These are phyloP conservation scores for Leishmania lainsoni DNA, from an alignment of 208 protist genomes.

Conservation along the genomic window DNA sequence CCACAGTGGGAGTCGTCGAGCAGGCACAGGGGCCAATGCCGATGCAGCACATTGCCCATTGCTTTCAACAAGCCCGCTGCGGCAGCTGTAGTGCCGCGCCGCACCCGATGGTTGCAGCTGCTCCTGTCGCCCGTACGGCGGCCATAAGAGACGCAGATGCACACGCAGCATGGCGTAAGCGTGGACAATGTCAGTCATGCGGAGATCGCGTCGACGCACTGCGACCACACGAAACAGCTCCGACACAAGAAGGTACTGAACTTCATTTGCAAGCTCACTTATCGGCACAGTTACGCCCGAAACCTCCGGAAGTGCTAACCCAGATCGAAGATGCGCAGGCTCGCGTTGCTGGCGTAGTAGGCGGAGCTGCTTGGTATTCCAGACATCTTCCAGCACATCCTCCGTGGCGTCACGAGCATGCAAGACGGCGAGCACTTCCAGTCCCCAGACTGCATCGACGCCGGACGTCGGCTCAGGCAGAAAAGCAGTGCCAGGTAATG, in stretches of 20 bases:
- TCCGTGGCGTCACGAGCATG: slow-evolving; percentile 38
- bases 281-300: background rate
- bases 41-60: background rate
- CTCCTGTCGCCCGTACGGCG: slow-evolving; percentile 27
- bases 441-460: slow-evolving; percentile 59
- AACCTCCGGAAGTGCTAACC: background rate
- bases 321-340: slow-evolving; percentile 4
- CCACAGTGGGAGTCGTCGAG: slow-evolving; percentile 16
- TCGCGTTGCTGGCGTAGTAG: slow-evolving; percentile 15
- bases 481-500: background rate
- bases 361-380: slow-evolving; percentile 4
- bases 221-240: slow-evolving; percentile 29
- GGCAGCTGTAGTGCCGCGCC: background rate
- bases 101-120: background rate
- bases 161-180: slow-evolving; percentile 73
- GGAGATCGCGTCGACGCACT: slow-evolving; percentile 43
- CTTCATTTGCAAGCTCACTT: slow-evolving; percentile 10
- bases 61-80: background rate
- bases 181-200: slow-evolving; percentile 76
- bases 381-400: slow-evolving; percentile 11
- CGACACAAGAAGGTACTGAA: slow-evolving; percentile 26
- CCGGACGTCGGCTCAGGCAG: slow-evolving; percentile 22
- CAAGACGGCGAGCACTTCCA: slow-evolving; percentile 62
- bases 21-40: background rate
- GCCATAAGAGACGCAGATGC: slow-evolving; percentile 55